phyloP scores from a whole-genome alignment of 768 basidiomycete genomes.

The Nidularia pulvinata region DNA sequence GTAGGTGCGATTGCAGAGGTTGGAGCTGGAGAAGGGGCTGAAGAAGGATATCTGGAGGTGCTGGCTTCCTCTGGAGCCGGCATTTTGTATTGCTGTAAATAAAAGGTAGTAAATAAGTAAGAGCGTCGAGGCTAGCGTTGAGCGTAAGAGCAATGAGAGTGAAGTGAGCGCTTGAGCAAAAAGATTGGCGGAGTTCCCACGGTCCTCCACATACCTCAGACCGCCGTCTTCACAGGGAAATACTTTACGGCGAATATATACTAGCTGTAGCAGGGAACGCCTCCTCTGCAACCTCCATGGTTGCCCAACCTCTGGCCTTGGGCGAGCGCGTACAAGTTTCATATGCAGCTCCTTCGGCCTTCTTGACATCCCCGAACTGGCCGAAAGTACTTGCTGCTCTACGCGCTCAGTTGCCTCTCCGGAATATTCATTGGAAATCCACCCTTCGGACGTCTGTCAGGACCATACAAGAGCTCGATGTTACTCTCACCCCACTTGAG shows the following conservation, averaged over 20 bases:
- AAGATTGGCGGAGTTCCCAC: conserved; percentile 9
- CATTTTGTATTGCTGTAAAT: too few species aligned
- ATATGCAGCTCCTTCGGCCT: conserved; percentile 61
- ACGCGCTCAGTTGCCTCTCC: conserved; percentile 76
- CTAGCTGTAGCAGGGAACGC: too few species aligned
- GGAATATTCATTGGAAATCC: conserved; percentile 93
- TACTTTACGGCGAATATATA: too few species aligned
- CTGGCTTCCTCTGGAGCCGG: conserved; percentile 64
- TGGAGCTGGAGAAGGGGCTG: conserved; percentile 2
- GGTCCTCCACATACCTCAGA: too few species aligned
- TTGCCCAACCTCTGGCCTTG: conserved; percentile 17
- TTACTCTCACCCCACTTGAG: conserved; percentile 71
- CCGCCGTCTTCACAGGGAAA: too few species aligned
- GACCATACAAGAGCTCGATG: conserved; percentile 88
- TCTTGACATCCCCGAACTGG: conserved; percentile 74
- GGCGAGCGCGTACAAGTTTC: conserved; percentile 62
- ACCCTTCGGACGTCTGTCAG: conserved; percentile 66
- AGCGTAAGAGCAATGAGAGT: conserved; percentile 1
- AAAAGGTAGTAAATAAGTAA: too few species aligned
- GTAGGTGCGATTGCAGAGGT: conserved; percentile 31
- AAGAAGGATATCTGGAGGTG: conserved; percentile 22
- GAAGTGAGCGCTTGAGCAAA: conserved; percentile 5
- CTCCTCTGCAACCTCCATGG: conserved; percentile 16
- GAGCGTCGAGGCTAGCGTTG: too few species aligned
- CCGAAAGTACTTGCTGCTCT: conserved; percentile 65